A percentile compares a stretch with the other conserved stretches of the same genome.
These are phyloP conservation scores for Eremochloa ophiuroides DNA, from an alignment of 176 grass and related monocot genomes.

Conservation along the genomic window DNA sequence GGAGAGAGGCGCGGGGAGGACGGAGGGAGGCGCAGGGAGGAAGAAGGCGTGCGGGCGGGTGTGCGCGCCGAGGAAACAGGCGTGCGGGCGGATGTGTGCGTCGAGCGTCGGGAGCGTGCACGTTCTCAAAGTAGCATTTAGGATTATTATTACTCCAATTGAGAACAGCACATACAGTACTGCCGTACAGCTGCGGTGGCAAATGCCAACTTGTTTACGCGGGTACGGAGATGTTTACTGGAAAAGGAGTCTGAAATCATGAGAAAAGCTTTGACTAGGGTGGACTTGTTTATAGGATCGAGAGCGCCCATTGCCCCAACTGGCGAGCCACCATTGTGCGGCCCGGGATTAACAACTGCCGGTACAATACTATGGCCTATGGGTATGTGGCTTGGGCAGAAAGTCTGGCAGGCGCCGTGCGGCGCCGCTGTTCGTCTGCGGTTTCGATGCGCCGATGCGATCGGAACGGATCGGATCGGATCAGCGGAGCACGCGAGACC, in stretches of 20 bases:
- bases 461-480: not conserved
- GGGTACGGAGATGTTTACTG: not conserved
- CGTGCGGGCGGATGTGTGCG: too few relatives aligned
- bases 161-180: not conserved
- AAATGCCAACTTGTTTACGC: too few relatives aligned
- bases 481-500: slow-evolving; percentile 28
- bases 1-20: too few relatives aligned
- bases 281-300: slow-evolving; percentile 18
- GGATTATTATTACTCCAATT: too few relatives aligned
- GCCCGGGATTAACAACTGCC: not conserved
- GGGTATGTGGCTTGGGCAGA: not conserved
- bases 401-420: not conserved
- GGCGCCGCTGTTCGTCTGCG: slow-evolving; percentile 23
- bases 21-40: too few relatives aligned
- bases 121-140: too few relatives aligned
- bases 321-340: not conserved
- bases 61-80: too few relatives aligned
- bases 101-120: too few relatives aligned
- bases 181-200: not conserved
- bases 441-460: slow-evolving; percentile 15
- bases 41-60: too few relatives aligned
- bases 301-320: not conserved
- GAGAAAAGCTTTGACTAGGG: slow-evolving; percentile 25
- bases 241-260: slow-evolving; percentile 19
- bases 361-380: too few relatives aligned